Conservation (phyloP, 1,284 basidiomycete species). For the Microstroma glucosiphilum region DNA sequence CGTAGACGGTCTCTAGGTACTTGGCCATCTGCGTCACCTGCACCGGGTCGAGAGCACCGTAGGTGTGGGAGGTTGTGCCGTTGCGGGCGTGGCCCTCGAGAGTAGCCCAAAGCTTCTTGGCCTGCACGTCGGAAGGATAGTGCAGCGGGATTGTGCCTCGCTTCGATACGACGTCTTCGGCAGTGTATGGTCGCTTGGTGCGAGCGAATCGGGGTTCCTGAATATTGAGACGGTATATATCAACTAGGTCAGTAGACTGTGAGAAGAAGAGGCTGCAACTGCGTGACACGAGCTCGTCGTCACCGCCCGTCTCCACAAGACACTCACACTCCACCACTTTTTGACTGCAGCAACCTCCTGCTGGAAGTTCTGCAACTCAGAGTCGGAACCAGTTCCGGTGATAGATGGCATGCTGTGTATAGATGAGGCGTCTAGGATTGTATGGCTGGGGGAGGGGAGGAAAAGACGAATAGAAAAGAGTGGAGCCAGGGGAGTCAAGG, state of each 20-base stretch:
- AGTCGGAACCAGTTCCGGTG: conserved; percentile 14
- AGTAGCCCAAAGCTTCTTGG: conserved; percentile 75
- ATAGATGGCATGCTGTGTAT: background rate
- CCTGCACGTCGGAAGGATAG: conserved; percentile 79
- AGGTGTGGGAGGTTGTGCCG: conserved; percentile 75
- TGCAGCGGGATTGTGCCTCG: conserved; percentile 77
- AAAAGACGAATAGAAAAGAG: background rate
- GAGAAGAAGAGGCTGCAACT: background rate
- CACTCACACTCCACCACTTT: conserved; percentile 80
- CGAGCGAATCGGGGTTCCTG: conserved; percentile 78
- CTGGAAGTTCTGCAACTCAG: conserved; percentile 58
- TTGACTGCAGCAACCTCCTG: conserved; percentile 77
- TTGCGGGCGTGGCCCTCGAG: conserved; percentile 58
- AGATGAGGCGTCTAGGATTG: background rate
- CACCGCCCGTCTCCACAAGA: background rate
- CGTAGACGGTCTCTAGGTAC: conserved; percentile 52
- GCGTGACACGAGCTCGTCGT: background rate
- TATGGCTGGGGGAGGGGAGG: background rate
- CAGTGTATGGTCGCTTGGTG: conserved; percentile 82
- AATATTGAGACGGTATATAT: background rate
- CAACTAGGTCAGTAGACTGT: background rate
- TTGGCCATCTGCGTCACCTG: conserved; percentile 61
- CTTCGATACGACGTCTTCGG: conserved; percentile 87
- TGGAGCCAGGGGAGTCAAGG: background rate
- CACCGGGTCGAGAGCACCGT: conserved; percentile 94